phyloP scores from a whole-genome alignment of 169 alveolate species.

The Plasmodium chabaudi region DNA sequence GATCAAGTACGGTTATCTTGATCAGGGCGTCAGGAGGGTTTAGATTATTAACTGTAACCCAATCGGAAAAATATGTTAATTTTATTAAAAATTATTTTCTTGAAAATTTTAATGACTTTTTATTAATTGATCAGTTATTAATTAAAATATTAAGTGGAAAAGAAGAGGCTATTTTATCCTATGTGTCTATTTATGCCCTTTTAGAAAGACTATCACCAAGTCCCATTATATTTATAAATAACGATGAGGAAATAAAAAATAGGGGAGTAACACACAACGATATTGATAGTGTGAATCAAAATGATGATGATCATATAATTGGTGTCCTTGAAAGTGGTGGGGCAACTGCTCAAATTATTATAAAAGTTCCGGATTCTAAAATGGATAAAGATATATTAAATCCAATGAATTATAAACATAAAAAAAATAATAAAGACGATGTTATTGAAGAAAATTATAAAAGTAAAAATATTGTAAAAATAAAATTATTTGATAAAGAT shows the following conservation, averaged over 20 bases:
- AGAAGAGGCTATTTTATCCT: slow-evolving; percentile 77
- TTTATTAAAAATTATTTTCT: slow-evolving; percentile 50
- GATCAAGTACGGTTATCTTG: slow-evolving; percentile 47
- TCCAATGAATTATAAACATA: slow-evolving; percentile 51
- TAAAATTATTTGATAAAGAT: slow-evolving; percentile 25
- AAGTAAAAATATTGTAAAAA: slow-evolving; percentile 70
- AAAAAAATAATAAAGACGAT: slow-evolving; percentile 28
- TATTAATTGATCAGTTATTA: slow-evolving; percentile 67
- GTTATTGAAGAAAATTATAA: slow-evolving; percentile 75
- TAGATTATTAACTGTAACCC: slow-evolving; percentile 46
- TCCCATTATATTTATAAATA: slow-evolving; percentile 48
- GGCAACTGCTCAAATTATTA: slow-evolving; percentile 75
- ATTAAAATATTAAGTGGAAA: slow-evolving; percentile 74
- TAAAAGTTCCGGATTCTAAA: slow-evolving; percentile 55
- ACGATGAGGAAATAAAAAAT: not conserved
- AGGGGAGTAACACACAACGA: not conserved
- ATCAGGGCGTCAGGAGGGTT: slow-evolving; percentile 76
- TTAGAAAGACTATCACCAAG: slow-evolving; percentile 32
- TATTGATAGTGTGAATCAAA: not conserved
- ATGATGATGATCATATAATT: slow-evolving; percentile 18
- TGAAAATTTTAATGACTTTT: slow-evolving; percentile 42
- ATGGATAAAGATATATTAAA: slow-evolving; percentile 58
- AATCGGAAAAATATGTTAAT: slow-evolving; percentile 54
- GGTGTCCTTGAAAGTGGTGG: slow-evolving; percentile 76
- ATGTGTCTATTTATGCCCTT: slow-evolving; percentile 73